Conservation (phyloP, 768 basidiomycete genomes). For the Serendipita vermifera region DNA sequence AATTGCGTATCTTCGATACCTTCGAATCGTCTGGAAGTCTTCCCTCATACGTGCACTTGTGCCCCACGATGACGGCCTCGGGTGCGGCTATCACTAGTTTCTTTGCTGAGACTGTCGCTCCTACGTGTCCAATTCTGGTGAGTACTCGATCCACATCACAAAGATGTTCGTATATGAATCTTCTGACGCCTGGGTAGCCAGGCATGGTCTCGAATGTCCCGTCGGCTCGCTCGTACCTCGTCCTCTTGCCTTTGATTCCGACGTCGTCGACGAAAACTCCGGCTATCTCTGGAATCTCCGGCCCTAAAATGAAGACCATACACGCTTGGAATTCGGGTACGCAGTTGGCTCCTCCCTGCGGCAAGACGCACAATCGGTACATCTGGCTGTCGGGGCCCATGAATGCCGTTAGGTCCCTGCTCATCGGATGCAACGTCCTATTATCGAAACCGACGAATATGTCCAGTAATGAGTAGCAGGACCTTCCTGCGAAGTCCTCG, state of each 20-base stretch:
- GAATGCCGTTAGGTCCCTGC: constrained; percentile 31
- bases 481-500: constrained; percentile 25
- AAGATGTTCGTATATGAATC: constrained; percentile 32
- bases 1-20: constrained; percentile 20
- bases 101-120: constrained; percentile 27
- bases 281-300: constrained; percentile 29
- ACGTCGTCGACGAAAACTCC: constrained; percentile 31
- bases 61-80: constrained; percentile 26
- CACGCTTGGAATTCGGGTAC: constrained; percentile 31
- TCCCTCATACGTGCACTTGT: constrained; percentile 28
- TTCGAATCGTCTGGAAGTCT: constrained; percentile 20
- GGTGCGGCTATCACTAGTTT: constrained; percentile 25
- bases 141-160: constrained; percentile 27
- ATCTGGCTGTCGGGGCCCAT: constrained; percentile 27
- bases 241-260: constrained; percentile 26
- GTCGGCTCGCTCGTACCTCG: no score
- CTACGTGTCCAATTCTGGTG: constrained; percentile 26
- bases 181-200: constrained; percentile 25
- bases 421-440: constrained; percentile 20
- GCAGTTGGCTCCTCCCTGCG: constrained; percentile 33
- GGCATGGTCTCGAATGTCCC: constrained; percentile 27
- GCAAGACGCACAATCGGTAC: constrained; percentile 21
- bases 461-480: constrained; percentile 21
- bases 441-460: constrained; percentile 27
- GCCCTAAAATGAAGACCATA: constrained; percentile 26